phyloP scores from a whole-genome alignment of 345 rosid genomes.

The Gossypium bickii region DNA sequence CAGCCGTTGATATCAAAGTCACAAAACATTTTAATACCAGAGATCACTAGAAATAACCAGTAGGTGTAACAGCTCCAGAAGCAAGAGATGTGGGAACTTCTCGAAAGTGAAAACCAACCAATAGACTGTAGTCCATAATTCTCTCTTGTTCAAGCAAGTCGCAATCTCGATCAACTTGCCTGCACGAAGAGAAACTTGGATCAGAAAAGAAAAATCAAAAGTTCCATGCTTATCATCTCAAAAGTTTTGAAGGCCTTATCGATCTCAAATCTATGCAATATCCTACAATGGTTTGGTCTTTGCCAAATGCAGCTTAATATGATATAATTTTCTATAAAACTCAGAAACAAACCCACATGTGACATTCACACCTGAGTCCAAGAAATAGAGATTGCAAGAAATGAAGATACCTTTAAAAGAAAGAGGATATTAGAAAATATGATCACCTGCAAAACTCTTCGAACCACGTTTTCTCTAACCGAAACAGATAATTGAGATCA shows the following conservation, averaged over 20 bases:
- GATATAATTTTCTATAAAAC: background rate
- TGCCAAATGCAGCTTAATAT: background rate
- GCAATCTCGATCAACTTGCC: slow-evolving; percentile 94
- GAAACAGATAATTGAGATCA: slow-evolving; percentile 74
- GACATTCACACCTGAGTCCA: background rate
- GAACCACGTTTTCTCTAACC: slow-evolving; percentile 71
- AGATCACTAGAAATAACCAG: slow-evolving; percentile 41
- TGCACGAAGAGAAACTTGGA: slow-evolving; percentile 26
- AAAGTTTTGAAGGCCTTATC: background rate
- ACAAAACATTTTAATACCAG: background rate
- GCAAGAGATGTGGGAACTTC: slow-evolving; percentile 47
- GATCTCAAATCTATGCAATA: background rate
- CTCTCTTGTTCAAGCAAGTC: slow-evolving; percentile 94
- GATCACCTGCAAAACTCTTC: slow-evolving; percentile 86
- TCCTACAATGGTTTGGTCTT: background rate
- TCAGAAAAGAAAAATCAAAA: background rate
- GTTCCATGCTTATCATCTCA: background rate
- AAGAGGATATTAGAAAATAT: slow-evolving; percentile 3
- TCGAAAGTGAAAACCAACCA: slow-evolving; percentile 85
- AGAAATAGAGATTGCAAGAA: background rate
- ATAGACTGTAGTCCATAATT: slow-evolving; percentile 93
- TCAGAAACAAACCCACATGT: background rate
- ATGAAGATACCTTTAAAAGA: background rate
- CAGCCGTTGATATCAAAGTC: slow-evolving; percentile 18
- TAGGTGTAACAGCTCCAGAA: slow-evolving; percentile 54